A percentile compares a stretch with the other conserved stretches of the same genome.
These are phyloP conservation scores for Melaleuca alternifolia DNA, from an alignment of 345 rosid genomes.

Conservation along the genomic window DNA sequence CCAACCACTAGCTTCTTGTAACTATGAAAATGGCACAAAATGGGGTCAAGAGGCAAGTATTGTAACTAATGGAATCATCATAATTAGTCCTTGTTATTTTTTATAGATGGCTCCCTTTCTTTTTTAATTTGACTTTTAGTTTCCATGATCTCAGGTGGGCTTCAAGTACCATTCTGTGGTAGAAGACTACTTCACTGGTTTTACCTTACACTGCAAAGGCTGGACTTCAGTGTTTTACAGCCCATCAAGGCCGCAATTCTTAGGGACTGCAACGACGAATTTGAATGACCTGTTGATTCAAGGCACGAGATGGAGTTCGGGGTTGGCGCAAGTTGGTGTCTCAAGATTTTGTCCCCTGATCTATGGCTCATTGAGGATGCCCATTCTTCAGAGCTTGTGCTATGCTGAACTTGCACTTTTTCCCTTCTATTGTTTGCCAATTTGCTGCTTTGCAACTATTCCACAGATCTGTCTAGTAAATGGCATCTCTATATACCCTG, in stretches of 20 bases:
- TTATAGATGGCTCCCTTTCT: background rate
- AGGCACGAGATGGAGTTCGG: slow-evolving; percentile 26
- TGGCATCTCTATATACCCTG: slow-evolving; percentile 27
- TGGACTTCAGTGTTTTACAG: slow-evolving; percentile 23
- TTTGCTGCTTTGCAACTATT: slow-evolving; percentile 19
- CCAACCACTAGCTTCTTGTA: slow-evolving; percentile 15
- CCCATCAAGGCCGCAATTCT: slow-evolving; percentile 23
- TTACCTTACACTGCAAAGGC: slow-evolving; percentile 18
- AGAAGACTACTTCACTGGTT: slow-evolving; percentile 34
- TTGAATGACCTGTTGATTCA: slow-evolving; percentile 17
- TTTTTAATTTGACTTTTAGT: background rate
- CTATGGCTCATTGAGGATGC: slow-evolving; percentile 18
- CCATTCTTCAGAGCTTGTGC: slow-evolving; percentile 12
- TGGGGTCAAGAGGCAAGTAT: slow-evolving; percentile 33
- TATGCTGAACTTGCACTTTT: slow-evolving; percentile 2
- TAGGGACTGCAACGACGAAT: slow-evolving; percentile 14
- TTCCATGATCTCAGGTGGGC: slow-evolving; percentile 19
- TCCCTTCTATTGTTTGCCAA: slow-evolving; percentile 11
- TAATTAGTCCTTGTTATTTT: background rate
- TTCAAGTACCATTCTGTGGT: slow-evolving; percentile 20
- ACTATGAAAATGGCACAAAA: slow-evolving; percentile 12
- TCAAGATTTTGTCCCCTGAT: slow-evolving; percentile 32
- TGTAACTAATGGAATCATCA: background rate
- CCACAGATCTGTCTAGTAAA: slow-evolving; percentile 32
- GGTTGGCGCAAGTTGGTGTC: slow-evolving; percentile 9